Conservation (phyloP, 495 filamentous ascomycete species). For the Haplographium delicatum region DNA sequence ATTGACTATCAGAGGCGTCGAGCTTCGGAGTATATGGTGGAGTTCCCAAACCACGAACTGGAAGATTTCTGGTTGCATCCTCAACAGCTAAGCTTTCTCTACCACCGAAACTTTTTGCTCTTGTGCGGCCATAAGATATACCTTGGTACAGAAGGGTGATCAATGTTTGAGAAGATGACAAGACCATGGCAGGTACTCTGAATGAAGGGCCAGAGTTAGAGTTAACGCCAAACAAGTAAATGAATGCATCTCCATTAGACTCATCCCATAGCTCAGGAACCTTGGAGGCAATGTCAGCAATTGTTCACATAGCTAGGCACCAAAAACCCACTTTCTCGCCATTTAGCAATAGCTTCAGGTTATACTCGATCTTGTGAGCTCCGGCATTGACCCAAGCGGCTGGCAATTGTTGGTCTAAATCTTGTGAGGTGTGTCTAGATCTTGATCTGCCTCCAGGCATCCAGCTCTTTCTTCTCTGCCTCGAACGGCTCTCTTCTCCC, state of each 20-base stretch:
- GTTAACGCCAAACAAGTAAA: conserved; percentile 73
- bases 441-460: conserved; percentile 43
- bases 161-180: conserved; percentile 66
- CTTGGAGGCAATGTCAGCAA: conserved; percentile 35
- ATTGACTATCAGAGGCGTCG: background rate
- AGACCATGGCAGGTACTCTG: conserved; percentile 64
- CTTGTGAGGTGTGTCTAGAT: background rate
- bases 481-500: conserved; percentile 14
- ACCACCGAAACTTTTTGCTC: conserved; percentile 16
- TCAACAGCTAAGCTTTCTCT: conserved; percentile 23
- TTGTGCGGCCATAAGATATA: conserved; percentile 33
- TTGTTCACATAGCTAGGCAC: background rate
- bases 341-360: conserved; percentile 47
- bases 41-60: conserved; percentile 32
- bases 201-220: conserved; percentile 69
- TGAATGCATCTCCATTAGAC: conserved; percentile 68
- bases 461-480: conserved; percentile 48
- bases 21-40: conserved; percentile 30
- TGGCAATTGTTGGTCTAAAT: conserved; percentile 7
- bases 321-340: conserved; percentile 51
- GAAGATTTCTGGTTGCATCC: conserved; percentile 37
- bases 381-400: conserved; percentile 59
- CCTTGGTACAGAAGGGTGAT: conserved; percentile 63
- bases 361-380: conserved; percentile 56
- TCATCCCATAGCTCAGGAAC: conserved; percentile 89